A percentile compares a stretch with the other conserved stretches of the same genome.
Conservation (phyloP, 495 filamentous ascomycete species). For the Pyronema domesticum region DNA sequence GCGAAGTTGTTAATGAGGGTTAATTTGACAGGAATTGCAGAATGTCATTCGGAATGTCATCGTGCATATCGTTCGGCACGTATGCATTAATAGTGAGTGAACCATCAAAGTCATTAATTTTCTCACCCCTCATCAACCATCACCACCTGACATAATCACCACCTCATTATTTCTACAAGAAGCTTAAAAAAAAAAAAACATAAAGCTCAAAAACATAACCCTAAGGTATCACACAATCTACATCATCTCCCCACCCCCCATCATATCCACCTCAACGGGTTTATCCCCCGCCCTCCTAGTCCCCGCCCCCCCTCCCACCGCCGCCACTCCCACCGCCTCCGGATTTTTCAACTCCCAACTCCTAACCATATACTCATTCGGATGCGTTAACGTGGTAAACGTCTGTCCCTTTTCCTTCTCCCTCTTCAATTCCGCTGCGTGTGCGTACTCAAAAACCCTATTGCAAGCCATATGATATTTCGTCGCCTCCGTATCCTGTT, state of each 20-base stretch:
- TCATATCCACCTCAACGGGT: not conserved
- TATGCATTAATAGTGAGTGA: too few relatives aligned
- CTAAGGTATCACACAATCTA: too few relatives aligned
- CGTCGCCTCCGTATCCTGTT: slow-evolving; percentile 72
- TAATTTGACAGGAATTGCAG: too few relatives aligned
- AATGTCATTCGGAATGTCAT: too few relatives aligned
- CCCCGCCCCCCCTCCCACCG: not conserved
- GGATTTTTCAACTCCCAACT: slow-evolving; percentile 73
- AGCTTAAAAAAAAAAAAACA: too few relatives aligned
- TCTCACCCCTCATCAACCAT: too few relatives aligned
- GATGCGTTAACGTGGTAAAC: slow-evolving; percentile 77
- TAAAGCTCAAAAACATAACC: too few relatives aligned
- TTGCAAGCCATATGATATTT: slow-evolving; percentile 95
- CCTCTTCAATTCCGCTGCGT: slow-evolving; percentile 72
- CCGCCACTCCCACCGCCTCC: slow-evolving; percentile 23
- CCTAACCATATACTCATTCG: slow-evolving; percentile 93
- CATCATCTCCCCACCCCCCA: not conserved
- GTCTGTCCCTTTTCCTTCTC: slow-evolving; percentile 64
- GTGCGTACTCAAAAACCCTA: slow-evolving; percentile 75
- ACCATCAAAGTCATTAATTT: too few relatives aligned
- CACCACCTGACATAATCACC: too few relatives aligned
- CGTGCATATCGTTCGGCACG: too few relatives aligned
- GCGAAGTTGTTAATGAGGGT: too few relatives aligned
- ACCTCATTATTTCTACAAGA: too few relatives aligned
- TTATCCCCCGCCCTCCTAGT: slow-evolving; percentile 1